Conservation (phyloP, 2,329 filamentous ascomycete genomes). For the Penicillium sp. region DNA sequence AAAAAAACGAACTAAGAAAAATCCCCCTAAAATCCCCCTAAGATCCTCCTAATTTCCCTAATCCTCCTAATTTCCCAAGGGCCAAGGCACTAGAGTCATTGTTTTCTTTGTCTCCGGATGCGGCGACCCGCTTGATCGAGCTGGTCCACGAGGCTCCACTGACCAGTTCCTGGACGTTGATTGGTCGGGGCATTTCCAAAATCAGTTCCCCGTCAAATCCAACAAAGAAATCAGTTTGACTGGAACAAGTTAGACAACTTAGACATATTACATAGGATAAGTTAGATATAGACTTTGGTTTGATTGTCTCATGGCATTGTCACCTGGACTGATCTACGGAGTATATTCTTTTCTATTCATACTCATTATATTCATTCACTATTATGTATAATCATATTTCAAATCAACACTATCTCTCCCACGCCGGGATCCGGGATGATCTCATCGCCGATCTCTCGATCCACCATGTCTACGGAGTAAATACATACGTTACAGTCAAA, state of each 20-base stretch:
- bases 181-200: not conserved
- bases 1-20: not conserved
- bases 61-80: not conserved
- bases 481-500: not conserved
- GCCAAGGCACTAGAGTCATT: constrained; percentile 23
- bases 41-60: not conserved
- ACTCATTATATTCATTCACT: not conserved
- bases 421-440: not conserved
- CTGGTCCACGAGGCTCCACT: not conserved
- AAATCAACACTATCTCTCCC: too few relatives aligned
- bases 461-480: not conserved
- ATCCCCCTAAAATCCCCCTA: not conserved
- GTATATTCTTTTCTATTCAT: not conserved
- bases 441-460: constrained; percentile 1
- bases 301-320: constrained; percentile 2
- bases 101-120: constrained; percentile 30
- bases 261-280: too few relatives aligned
- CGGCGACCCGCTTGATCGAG: constrained; percentile 21
- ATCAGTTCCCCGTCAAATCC: constrained; percentile 21
- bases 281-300: not conserved
- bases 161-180: not conserved
- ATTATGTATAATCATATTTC: too few relatives aligned
- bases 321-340: not conserved
- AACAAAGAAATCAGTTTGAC: constrained; percentile 11
- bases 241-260: too few relatives aligned